Conservation (phyloP, 2,329 filamentous ascomycete genomes). For the Xylogone sp. region DNA sequence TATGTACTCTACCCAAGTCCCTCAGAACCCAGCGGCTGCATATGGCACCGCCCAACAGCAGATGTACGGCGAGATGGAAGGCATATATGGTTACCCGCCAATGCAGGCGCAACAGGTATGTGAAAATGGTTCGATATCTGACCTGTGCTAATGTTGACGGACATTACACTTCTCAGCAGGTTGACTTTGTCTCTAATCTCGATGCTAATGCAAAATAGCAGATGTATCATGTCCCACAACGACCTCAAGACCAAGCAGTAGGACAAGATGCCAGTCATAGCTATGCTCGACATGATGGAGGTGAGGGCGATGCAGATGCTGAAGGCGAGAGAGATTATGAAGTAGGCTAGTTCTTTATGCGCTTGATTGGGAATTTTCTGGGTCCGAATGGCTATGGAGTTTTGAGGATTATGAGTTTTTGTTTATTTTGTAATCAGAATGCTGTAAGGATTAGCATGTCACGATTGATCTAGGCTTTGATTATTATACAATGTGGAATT, state of each 20-base stretch:
- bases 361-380: neutral
- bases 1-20: conserved; percentile 81
- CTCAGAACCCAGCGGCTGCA: conserved; percentile 63
- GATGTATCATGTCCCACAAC: conserved; percentile 37
- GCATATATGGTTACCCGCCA: conserved; percentile 79
- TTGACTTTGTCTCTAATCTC: neutral
- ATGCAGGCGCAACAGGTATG: conserved; percentile 82
- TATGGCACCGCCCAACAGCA: conserved; percentile 72
- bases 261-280: conserved; percentile 31
- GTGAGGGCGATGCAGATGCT: conserved; percentile 38
- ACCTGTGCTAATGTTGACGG: neutral
- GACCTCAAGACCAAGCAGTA: conserved; percentile 32
- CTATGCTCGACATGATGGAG: conserved; percentile 35
- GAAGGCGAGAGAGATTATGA: conserved; percentile 41
- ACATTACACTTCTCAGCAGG: neutral
- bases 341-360: conserved; percentile 22
- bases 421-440: neutral
- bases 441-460: neutral
- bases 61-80: conserved; percentile 79
- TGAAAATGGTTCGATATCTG: neutral
- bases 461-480: conserved; percentile 2
- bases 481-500: neutral
- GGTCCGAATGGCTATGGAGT: neutral
- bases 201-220: conserved; percentile 19
- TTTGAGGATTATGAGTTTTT: neutral